Base-by-base conservation (phyloP, 1,139 yeast species). In the Yamadazyma conglobata region DNA sequence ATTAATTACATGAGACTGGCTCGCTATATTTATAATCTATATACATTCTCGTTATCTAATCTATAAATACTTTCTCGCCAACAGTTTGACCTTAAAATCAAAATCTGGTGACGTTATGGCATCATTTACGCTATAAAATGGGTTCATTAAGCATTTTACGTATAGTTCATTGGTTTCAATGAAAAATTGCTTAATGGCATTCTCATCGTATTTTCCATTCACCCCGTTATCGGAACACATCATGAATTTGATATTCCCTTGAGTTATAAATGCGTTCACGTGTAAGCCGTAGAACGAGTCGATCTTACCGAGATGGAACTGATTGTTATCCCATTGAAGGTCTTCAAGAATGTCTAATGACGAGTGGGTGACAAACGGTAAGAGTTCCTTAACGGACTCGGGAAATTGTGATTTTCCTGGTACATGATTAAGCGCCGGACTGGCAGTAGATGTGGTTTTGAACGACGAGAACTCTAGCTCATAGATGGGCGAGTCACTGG, bases 261-360 rank as follows among this genome's bases (percentile, higher is more conserved):
- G 91, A 0, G 96, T 87, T 19, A 89, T 69, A 53, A 79, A 91
- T 9, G 93, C 94, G 33, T 87, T 83, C 13, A 91, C 77, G 35
- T 70, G 64, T 40, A 81, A 75, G 3, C 93, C 93, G 53, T 89
- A 86, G 55, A 88, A 91, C 27, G 82, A 79, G 58, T 91, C 98
- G 11, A 91, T 75, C 30, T 77, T 76, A 28, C 91, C 91, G 40
- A 88, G 60, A 48, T 85, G 74, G 52, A 81, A 66, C 25, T 72
- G 68, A 40, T 70, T 75, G 10, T 77, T 65, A 28, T 77, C 72
- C 94, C 95, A 89, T 48, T 88, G 96, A 3, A 77, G 62, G 45
- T 88, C 96, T 44, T 91, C 96, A 2, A 93, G 79, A 13, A 91
- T 67, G 52, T 91, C 99, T 23, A 93, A 61, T 3, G 97, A 77